Evolutionary conservation across 2,329 filamentous ascomycete species (phyloP).

Genomic region (Domatiomyces globalis): DNA sequence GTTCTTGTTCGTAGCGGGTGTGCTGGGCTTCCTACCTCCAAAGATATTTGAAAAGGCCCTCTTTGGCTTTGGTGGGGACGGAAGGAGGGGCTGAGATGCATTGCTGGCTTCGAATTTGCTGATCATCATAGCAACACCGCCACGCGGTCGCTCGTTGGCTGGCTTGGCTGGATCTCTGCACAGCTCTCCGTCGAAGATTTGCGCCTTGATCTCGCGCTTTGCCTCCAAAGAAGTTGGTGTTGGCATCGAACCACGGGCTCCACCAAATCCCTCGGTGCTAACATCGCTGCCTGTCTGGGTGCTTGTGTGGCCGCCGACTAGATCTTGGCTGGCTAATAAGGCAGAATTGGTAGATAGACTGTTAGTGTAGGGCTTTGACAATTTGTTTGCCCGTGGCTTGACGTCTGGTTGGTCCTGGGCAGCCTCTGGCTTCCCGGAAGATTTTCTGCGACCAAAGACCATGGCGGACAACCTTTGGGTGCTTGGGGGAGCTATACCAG

Average conservation of each 20-base stretch:
- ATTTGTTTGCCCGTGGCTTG: constrained; percentile 12
- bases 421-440: constrained; percentile 4
- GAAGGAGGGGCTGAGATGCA: constrained; percentile 3
- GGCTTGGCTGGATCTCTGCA: neutral
- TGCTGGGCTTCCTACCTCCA: neutral
- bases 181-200: neutral
- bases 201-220: neutral
- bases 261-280: constrained; percentile 5
- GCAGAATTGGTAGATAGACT: constrained; percentile 6
- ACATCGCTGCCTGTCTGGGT: constrained; percentile 3
- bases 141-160: neutral
- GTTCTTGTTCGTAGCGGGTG: neutral
- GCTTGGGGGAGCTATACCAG: neutral
- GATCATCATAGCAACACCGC: constrained; percentile 10
- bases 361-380: constrained; percentile 17
- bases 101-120: constrained; percentile 7
- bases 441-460: constrained; percentile 10
- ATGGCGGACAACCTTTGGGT: constrained; percentile 2
- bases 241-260: neutral
- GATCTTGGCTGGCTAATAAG: constrained; percentile 6
- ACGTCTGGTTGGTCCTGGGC: constrained; percentile 7
- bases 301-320: neutral
- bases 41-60: neutral
- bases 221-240: neutral
- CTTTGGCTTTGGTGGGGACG: constrained; percentile 7